phyloP scores from a whole-genome alignment of 2,329 filamentous ascomycete species.

The Verticillium zaregamsianum region DNA sequence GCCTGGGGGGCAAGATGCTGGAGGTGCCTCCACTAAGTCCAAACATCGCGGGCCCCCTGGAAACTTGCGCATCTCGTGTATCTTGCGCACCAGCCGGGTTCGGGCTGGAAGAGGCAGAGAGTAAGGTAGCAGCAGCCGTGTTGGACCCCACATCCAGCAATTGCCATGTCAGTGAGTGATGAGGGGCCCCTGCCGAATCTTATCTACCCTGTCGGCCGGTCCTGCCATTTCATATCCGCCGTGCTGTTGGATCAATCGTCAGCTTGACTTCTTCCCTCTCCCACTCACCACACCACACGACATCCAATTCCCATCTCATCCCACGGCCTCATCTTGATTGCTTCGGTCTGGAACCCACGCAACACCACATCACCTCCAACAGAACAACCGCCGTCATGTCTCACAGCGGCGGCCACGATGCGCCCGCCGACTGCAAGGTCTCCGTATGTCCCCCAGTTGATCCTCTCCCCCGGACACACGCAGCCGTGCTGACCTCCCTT shows the following conservation, averaged over 20 bases:
- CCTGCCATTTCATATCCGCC: too few species aligned
- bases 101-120: not conserved
- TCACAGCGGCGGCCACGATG: conserved; percentile 14
- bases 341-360: too few species aligned
- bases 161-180: not conserved
- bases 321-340: not conserved
- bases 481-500: not conserved
- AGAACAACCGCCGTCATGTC: conserved; percentile 15
- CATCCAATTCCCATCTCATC: not conserved
- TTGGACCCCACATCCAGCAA: too few species aligned
- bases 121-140: too few species aligned
- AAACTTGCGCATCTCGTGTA: not conserved
- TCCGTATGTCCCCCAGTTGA: conserved; percentile 21
- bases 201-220: not conserved
- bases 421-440: conserved; percentile 24
- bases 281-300: not conserved
- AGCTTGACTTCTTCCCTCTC: not conserved
- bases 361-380: too few species aligned
- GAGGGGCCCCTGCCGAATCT: not conserved
- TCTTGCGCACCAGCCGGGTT: not conserved
- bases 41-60: not conserved
- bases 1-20: too few species aligned
- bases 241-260: too few species aligned
- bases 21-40: too few species aligned
- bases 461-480: too few species aligned